Percentiles rank a stretch among this genome's conserved stretches.
These are phyloP conservation scores for Entelexis paramagnoliae DNA, from an alignment of 1,139 yeast genomes.

Conservation along the genomic window DNA sequence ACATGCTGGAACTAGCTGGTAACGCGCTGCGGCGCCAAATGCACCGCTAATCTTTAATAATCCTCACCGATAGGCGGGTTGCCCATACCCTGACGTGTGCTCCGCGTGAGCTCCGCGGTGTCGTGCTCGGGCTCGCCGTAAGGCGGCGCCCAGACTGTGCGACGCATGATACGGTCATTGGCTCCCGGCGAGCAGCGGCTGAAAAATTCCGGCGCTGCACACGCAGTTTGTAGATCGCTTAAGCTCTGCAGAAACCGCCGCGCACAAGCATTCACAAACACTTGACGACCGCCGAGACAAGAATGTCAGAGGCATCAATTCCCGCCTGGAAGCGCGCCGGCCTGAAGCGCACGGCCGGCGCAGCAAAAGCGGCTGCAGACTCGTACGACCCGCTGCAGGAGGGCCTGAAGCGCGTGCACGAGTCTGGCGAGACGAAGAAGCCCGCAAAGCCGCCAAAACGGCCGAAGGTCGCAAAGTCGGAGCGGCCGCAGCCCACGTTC, in stretches of 20 bases:
- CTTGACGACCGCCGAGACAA: neutral
- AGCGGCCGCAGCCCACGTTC: slow-evolving; percentile 60
- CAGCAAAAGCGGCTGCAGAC: slow-evolving; percentile 15
- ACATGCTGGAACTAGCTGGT: slow-evolving; percentile 5
- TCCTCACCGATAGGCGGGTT: neutral
- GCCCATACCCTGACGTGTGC: neutral
- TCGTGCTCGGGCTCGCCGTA: neutral
- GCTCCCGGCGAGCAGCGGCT: neutral
- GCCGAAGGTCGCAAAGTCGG: slow-evolving; percentile 61
- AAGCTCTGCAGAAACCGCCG: neutral
- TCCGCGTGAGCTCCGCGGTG: slow-evolving; percentile 4
- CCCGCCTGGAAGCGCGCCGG: slow-evolving; percentile 95
- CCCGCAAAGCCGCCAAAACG: slow-evolving; percentile 59
- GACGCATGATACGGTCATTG: neutral
- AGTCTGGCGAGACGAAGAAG: slow-evolving; percentile 13
- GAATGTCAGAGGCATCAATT: slow-evolving; percentile 28
- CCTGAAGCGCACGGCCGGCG: slow-evolving; percentile 39
- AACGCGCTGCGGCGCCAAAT: neutral
- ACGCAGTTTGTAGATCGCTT: too few relatives aligned
- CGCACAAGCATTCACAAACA: neutral
- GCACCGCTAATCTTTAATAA: slow-evolving; percentile 1
- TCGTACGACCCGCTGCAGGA: slow-evolving; percentile 31
- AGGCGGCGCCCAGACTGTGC: neutral
- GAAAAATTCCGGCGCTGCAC: neutral
- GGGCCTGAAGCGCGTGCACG: slow-evolving; percentile 22